phyloP scores from a whole-genome alignment of 2,329 filamentous ascomycete species.

The Epichloe bromicola region DNA sequence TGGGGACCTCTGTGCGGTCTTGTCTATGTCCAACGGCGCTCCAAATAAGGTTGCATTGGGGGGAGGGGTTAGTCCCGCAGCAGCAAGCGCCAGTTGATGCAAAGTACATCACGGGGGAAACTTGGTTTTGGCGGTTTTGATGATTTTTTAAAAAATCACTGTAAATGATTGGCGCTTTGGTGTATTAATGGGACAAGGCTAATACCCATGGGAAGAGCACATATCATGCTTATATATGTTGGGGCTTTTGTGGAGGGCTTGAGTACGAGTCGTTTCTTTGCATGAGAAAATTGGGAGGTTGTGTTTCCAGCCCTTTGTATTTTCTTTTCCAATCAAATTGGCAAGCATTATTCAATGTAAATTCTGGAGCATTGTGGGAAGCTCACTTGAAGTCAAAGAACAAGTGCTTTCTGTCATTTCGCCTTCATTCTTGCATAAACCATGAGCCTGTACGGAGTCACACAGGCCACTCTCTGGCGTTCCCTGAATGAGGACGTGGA shows the following conservation, averaged over 20 bases:
- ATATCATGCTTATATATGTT: not conserved
- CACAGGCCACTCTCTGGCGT: too few relatives aligned
- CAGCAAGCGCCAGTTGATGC: not conserved
- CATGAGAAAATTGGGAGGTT: not conserved
- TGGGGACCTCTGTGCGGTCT: not conserved
- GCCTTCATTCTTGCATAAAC: too few relatives aligned
- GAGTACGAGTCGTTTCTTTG: not conserved
- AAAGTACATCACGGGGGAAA: not conserved
- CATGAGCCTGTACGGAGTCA: too few relatives aligned
- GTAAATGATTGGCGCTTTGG: constrained; percentile 5
- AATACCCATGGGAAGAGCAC: constrained; percentile 4
- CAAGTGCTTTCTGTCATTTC: too few relatives aligned
- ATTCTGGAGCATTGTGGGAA: not conserved
- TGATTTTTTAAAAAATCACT: not conserved
- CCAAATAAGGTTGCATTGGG: not conserved
- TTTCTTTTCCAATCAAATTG: not conserved
- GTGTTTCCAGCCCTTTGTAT: not conserved
- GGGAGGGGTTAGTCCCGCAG: not conserved
- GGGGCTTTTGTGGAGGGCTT: not conserved
- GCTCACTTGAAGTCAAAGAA: not conserved
- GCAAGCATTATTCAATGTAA: constrained; percentile 1
- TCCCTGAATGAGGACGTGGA: not conserved
- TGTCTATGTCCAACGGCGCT: not conserved
- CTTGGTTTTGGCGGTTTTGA: not conserved
- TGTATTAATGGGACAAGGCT: not conserved